Evolutionary conservation across 371 early-diverging fungal species (phyloP), one percentile per base, ranked within the genome.

Genomic region (Mortierella sp.): DNA sequence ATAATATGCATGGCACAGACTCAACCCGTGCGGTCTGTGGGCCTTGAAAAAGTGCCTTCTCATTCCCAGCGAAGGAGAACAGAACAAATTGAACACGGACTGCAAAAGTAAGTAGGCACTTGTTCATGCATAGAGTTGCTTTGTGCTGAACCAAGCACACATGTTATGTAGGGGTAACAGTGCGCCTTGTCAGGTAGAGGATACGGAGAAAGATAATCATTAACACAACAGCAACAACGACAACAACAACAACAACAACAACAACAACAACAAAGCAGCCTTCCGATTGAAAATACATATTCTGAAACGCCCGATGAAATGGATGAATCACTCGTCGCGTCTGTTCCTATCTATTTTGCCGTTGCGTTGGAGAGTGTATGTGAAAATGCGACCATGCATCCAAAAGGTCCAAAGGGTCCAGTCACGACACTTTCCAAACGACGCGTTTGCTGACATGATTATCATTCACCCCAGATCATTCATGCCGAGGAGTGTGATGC

Each of bases 1-100:
- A 16, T 54, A 60, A 7, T 38, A 65, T 38, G 65, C 65, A 41
- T 38, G 21, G 65, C 65, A 65, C 65, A 65, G 65, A 65, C 65
- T 8, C 65, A 32, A 65, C 65, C 24, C 38, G 65, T 21, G 65
- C 56, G 63, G 65, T 65, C 41, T 65, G 65, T 65, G 63, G 35
- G 16, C 60, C 55, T 27, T 10, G 14, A 60, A 29, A 60, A 16
- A 14, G 29, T 60, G 60, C 21, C 5, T 38, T 32, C 5, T 49
- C 18, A 16, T 18, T 4, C 18, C 2, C 32, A 32, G 32, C 29
- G 11, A 60, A 14, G 14, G 14, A 38, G 38, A 21, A 11, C 14
- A 3, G 14, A 38, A 65, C 6, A 18, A 38, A 38, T 21, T 0
- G 35, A 35, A 38, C 68, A 41, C 68, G 24, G 68, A 41, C 68